Percentiles rank a stretch among this genome's conserved stretches.
phyloP scores from a whole-genome alignment of 2,329 filamentous ascomycete species.

The Aspergillus spinulosporus region DNA sequence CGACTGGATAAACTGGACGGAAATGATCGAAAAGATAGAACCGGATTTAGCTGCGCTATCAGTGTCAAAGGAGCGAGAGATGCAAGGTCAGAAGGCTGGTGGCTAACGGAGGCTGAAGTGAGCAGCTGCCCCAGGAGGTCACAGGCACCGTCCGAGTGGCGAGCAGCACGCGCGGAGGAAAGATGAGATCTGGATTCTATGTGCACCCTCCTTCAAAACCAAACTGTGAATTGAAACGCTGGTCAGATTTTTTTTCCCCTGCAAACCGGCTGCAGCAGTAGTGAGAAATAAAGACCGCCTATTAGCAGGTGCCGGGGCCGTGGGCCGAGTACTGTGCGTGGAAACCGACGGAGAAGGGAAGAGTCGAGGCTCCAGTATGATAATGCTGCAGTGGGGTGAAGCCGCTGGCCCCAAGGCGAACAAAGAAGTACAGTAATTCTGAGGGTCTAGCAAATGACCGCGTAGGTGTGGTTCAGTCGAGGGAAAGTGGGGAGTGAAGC shows the following conservation, averaged over 20 bases:
- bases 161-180: constrained; percentile 20
- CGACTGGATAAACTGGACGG: not conserved
- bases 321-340: not conserved
- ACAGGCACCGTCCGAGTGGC: constrained; percentile 32
- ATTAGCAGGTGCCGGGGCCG: constrained; percentile 3
- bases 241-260: constrained; percentile 13
- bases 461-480: not conserved
- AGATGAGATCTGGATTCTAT: constrained; percentile 4
- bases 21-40: constrained; percentile 1
- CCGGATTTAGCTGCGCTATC: constrained; percentile 16
- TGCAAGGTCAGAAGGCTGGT: constrained; percentile 30
- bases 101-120: constrained; percentile 23
- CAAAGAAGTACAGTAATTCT: not conserved
- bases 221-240: constrained; percentile 6
- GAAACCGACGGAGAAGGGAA: constrained; percentile 1
- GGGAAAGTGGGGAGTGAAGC: constrained; percentile 13
- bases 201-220: not conserved
- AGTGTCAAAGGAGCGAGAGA: constrained; percentile 9
- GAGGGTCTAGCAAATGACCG: not conserved
- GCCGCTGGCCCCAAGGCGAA: not conserved
- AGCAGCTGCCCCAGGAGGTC: constrained; percentile 38
- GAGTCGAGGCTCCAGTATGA: not conserved
- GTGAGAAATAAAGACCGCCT: constrained; percentile 10
- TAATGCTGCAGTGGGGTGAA: not conserved
- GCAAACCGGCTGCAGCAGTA: constrained; percentile 13